Conservation (phyloP, 495 filamentous ascomycete genomes). For the Talaromyces stipitatus region DNA sequence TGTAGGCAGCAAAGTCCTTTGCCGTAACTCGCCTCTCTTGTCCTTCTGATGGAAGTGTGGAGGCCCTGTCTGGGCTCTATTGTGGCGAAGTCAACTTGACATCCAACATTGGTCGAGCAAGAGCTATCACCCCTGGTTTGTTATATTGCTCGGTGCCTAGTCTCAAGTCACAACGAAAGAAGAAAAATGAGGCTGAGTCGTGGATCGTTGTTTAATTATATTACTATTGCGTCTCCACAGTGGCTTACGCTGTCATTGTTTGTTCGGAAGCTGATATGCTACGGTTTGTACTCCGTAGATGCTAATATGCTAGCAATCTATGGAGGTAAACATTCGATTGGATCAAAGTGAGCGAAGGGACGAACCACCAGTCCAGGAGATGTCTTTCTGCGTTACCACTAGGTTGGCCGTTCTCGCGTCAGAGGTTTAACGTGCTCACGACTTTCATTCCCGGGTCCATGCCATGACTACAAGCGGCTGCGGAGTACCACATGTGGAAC, state of each 20-base stretch:
- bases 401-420: neutral
- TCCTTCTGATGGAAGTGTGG: neutral
- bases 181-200: neutral
- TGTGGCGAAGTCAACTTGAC: neutral
- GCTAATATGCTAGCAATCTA: neutral
- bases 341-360: neutral
- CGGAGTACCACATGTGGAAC: neutral
- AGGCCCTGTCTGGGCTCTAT: neutral
- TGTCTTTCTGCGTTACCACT: neutral
- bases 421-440: neutral
- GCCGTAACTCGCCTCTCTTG: neutral
- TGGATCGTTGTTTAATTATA: neutral
- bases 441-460: too few species aligned
- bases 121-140: neutral
- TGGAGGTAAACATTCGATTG: neutral
- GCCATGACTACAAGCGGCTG: too few species aligned
- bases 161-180: too few species aligned
- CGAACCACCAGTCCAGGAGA: neutral
- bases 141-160: neutral
- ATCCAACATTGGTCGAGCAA: slow-evolving; percentile 1
- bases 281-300: neutral
- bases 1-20: neutral
- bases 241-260: neutral
- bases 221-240: neutral
- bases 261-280: neutral